A percentile compares a stretch with the other conserved stretches of the same genome.
phyloP scores from a whole-genome alignment of 169 alveolate genomes.

The Plasmodium yoelii region DNA sequence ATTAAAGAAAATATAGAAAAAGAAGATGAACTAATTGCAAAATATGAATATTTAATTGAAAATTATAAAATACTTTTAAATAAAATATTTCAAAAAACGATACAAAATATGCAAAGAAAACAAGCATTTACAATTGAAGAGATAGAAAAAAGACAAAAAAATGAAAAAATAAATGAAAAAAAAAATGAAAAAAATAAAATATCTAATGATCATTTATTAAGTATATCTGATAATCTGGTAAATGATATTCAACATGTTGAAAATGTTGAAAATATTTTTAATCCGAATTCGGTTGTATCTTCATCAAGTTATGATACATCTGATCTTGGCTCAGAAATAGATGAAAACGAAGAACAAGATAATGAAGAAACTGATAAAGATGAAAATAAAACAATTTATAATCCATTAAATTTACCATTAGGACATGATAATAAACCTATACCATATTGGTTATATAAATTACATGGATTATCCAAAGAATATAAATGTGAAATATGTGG shows the following conservation, averaged over 20 bases:
- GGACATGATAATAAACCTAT: slow-evolving; percentile 99
- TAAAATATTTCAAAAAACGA: slow-evolving; percentile 90
- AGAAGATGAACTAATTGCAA: slow-evolving; percentile 87
- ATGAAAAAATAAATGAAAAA: no score
- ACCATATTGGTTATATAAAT: slow-evolving; percentile 99
- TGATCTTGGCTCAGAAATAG: slow-evolving; percentile 49
- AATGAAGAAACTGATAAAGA: slow-evolving; percentile 85
- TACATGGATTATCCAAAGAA: slow-evolving; percentile 98
- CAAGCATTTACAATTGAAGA: slow-evolving; percentile 82
- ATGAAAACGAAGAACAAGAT: slow-evolving; percentile 70
- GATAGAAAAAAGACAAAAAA: slow-evolving; percentile 29
- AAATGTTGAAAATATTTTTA: slow-evolving; percentile 26
- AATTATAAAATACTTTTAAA: slow-evolving; percentile 88
- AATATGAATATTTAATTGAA: slow-evolving; percentile 87
- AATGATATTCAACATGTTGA: slow-evolving; percentile 14
- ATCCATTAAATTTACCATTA: slow-evolving; percentile 98
- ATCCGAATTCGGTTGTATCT: slow-evolving; percentile 77
- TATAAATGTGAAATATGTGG: slow-evolving; percentile 99
- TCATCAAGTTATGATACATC: slow-evolving; percentile 83
- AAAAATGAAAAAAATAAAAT: slow-evolving; percentile 9
- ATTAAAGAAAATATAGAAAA: slow-evolving; percentile 74
- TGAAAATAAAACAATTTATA: slow-evolving; percentile 94
- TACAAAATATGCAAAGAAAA: slow-evolving; percentile 89
- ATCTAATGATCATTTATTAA: slow-evolving; percentile 10
- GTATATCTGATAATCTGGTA: slow-evolving; percentile 16